phyloP scores from a whole-genome alignment of 768 basidiomycete species.

The Holtermannia corniformis region DNA sequence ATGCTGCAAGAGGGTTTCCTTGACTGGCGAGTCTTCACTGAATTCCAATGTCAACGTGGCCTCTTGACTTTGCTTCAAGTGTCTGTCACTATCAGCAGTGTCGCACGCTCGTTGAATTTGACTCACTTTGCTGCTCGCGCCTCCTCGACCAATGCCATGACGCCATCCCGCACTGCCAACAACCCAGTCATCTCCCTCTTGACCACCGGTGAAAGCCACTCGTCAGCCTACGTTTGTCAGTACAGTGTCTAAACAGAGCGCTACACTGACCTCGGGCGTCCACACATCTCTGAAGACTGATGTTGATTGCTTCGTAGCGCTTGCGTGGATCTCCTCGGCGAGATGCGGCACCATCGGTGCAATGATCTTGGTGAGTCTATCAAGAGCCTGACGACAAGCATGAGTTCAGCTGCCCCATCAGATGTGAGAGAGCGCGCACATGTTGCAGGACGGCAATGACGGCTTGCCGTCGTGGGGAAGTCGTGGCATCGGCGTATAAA shows the following conservation, averaged over 20 bases:
- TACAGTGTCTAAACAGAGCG: not conserved
- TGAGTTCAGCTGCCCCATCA: not conserved
- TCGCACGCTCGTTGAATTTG: not conserved
- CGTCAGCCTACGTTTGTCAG: conserved; percentile 43
- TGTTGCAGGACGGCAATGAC: conserved; percentile 63
- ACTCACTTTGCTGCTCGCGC: conserved; percentile 66
- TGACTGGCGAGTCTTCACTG: conserved; percentile 28
- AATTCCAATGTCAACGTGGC: conserved; percentile 65
- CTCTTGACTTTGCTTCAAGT: conserved; percentile 52
- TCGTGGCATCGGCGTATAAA: conserved; percentile 60
- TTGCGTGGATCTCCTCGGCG: conserved; percentile 69
- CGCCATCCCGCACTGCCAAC: conserved; percentile 53
- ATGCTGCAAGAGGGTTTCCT: not conserved
- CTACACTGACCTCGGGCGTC: conserved; percentile 54
- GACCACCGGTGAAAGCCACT: conserved; percentile 56
- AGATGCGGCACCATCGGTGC: conserved; percentile 85
- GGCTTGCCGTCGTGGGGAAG: conserved; percentile 52
- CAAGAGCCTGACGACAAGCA: conserved; percentile 49
- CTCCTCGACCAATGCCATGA: conserved; percentile 62
- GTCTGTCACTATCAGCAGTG: not conserved
- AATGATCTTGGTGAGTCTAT: conserved; percentile 58
- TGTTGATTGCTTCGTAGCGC: conserved; percentile 2
- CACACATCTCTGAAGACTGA: conserved; percentile 70
- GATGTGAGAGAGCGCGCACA: conserved; percentile 43
- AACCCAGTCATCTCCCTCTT: conserved; percentile 58